Conservation (phyloP, 1,284 basidiomycete species). For the Apiotrichum akiyoshidainum region DNA sequence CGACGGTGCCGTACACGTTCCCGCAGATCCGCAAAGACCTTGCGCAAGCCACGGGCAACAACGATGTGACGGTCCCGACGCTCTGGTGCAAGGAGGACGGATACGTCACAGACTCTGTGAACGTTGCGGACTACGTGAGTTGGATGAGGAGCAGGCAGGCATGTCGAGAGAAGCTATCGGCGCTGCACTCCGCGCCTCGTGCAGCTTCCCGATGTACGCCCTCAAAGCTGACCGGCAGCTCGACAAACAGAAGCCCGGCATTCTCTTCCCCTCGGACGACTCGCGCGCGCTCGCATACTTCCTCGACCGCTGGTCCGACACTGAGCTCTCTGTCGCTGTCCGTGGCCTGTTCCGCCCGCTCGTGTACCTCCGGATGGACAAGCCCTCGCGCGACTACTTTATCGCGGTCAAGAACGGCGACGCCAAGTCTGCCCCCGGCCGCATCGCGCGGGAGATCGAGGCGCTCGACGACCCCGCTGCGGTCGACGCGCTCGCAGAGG, state of each 20-base stretch:
- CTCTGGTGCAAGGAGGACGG: slow-evolving; percentile 18
- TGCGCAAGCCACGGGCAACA: slow-evolving; percentile 26
- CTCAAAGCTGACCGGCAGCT: slow-evolving; percentile 1
- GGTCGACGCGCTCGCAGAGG: neutral
- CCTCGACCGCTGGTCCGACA: slow-evolving; percentile 1
- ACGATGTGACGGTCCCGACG: slow-evolving; percentile 32
- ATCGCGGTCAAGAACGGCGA: slow-evolving; percentile 3
- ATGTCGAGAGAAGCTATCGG: no score
- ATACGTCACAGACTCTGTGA: slow-evolving; percentile 30
- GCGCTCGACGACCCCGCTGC: neutral
- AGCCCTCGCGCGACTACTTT: slow-evolving; percentile 1
- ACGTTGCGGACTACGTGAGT: slow-evolving; percentile 33
- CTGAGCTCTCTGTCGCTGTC: neutral
- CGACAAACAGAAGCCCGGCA: neutral
- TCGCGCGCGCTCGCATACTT: neutral
- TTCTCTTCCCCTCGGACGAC: neutral
- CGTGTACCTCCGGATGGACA: neutral
- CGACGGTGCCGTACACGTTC: slow-evolving; percentile 20
- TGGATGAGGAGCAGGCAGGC: no score
- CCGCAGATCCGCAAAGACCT: slow-evolving; percentile 28
- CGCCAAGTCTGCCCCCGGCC: neutral
- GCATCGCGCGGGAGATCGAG: neutral
- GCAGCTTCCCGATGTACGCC: no score
- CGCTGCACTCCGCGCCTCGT: neutral
- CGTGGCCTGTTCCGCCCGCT: slow-evolving; percentile 6